Evolutionary conservation across 495 filamentous ascomycete species (phyloP), one percentile per base, ranked within the genome.

Genomic region (Penicillium herquei): DNA sequence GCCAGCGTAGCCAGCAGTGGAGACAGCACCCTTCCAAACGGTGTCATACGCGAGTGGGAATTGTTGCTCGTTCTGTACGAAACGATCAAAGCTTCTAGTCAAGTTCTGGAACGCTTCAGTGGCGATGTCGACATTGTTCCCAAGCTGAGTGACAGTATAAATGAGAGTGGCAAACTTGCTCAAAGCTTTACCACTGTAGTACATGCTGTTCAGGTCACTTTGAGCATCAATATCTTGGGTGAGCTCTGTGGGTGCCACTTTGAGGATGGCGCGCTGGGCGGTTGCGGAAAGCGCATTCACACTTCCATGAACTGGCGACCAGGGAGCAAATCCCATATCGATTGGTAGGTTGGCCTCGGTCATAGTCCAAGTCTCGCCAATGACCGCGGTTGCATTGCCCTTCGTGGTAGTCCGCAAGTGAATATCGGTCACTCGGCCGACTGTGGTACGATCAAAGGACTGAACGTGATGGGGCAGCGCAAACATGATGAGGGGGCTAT

Each of bases 161-260:
- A 89, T 74, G 18, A 94, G 74, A 12, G 72, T 76, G 4, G 91
- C 92, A 67, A 94, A 96, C 64, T 97, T 97, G 58, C 87, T 89
- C 8, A 97, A 73, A 0, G 87, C 90, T 82, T 98, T 98, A 58
- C 93, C 93, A 58, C 87, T 87, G 66, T 89, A 98, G 71, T 98
- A 98, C 88, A 97, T 95, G 57, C 88, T 95, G 66, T 95, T 81
- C 33, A 92, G 78, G 55, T 94, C 81, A 5, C 84, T 85, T 65
- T 95, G 87, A 6, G 69, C 65, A 18, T 73, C 64, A 48, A 96
- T 87, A 62, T 92, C 80, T 66, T 95, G 84, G 8, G 78, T 70
- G 0, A 95, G 69, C 69, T 98, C 94, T 10, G 76, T 74, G 3
- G 73, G 68, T 2, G 86, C 87, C 5, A 84, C 77, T 31, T 71